phyloP scores from a whole-genome alignment of 1,139 yeast species.

The Blastobotrys raffinosifermentans region DNA sequence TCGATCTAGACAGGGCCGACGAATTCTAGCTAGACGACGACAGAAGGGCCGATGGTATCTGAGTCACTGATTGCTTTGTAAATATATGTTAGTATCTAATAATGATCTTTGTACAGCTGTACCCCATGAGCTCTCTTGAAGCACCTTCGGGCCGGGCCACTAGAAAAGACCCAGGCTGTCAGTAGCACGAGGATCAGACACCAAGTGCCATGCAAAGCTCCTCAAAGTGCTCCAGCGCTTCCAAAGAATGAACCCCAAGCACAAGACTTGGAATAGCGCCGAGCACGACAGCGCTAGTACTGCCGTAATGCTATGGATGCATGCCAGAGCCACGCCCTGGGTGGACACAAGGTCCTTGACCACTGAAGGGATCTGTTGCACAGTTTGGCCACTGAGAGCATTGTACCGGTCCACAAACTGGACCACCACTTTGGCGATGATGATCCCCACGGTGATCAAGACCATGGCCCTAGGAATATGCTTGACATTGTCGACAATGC shows the following conservation, averaged over 20 bases:
- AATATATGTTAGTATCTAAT: conserved; percentile 4
- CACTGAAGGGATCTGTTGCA: conserved; percentile 1
- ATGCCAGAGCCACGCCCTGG: conserved; percentile 5
- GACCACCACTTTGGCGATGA: conserved; percentile 5
- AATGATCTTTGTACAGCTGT: too few species aligned
- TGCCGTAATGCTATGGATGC: conserved; percentile 7
- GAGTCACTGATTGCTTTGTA: conserved; percentile 48
- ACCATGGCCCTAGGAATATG: conserved; percentile 1
- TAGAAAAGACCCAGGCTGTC: too few species aligned
- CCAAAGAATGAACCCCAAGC: conserved; percentile 19
- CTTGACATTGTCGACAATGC: not conserved
- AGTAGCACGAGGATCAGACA: too few species aligned
- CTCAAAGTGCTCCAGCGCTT: conserved; percentile 21
- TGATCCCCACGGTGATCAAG: not conserved
- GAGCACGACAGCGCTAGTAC: conserved; percentile 17
- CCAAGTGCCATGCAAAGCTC: too few species aligned
- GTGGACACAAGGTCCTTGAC: conserved; percentile 1
- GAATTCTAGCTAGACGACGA: conserved; percentile 68
- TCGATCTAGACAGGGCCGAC: conserved; percentile 71
- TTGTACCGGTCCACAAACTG: conserved; percentile 8
- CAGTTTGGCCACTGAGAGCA: not conserved
- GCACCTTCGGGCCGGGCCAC: too few species aligned
- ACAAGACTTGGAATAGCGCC: conserved; percentile 19
- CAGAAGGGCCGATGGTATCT: conserved; percentile 94
- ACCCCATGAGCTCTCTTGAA: not conserved